A percentile compares a stretch with the other conserved stretches of the same genome.
Evolutionary conservation across 805 yeast genomes (phyloP).

Genomic region (Saccharomycopsis schoenii): DNA sequence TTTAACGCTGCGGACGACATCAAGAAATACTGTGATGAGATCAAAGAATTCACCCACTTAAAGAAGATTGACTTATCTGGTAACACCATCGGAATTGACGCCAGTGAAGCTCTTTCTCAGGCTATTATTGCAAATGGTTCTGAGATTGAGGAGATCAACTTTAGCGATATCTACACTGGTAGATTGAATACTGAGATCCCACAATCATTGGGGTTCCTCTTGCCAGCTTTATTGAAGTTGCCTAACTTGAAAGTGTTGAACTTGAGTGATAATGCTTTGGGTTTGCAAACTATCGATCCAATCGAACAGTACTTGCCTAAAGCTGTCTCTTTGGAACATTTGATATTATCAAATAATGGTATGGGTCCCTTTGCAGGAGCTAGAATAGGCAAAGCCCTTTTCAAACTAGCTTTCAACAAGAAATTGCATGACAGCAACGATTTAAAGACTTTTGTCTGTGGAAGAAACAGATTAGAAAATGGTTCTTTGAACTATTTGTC

Average conservation of each 20-base stretch:
- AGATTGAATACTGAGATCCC: conserved; percentile 94
- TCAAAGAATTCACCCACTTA: conserved; percentile 30
- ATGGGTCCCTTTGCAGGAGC: conserved; percentile 98
- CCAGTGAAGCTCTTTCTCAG: conserved; percentile 62
- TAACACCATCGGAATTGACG: conserved; percentile 88
- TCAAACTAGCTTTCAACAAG: conserved; percentile 58
- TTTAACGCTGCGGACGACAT: conserved; percentile 67
- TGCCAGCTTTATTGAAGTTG: conserved; percentile 64
- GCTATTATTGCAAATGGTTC: conserved; percentile 32
- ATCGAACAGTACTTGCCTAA: conserved; percentile 67
- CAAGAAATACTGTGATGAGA: conserved; percentile 53
- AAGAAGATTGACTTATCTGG: conserved; percentile 76
- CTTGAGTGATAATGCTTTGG: conserved; percentile 92
- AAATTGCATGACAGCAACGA: conserved; percentile 20
- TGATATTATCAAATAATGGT: conserved; percentile 88
- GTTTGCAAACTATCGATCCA: conserved; percentile 88
- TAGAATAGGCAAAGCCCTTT: conserved; percentile 81
- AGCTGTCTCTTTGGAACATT: conserved; percentile 73
- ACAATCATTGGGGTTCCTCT: conserved; percentile 57
- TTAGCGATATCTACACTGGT: conserved; percentile 92
- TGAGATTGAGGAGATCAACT: conserved; percentile 54
- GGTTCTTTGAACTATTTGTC: conserved; percentile 85
- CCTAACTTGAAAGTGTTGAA: conserved; percentile 64
- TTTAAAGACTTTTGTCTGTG: conserved; percentile 85
- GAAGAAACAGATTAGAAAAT: conserved; percentile 93